These are phyloP conservation scores for Actinomucor elegans DNA, from an alignment of 371 early-diverging fungal species.

Conservation along the genomic window DNA sequence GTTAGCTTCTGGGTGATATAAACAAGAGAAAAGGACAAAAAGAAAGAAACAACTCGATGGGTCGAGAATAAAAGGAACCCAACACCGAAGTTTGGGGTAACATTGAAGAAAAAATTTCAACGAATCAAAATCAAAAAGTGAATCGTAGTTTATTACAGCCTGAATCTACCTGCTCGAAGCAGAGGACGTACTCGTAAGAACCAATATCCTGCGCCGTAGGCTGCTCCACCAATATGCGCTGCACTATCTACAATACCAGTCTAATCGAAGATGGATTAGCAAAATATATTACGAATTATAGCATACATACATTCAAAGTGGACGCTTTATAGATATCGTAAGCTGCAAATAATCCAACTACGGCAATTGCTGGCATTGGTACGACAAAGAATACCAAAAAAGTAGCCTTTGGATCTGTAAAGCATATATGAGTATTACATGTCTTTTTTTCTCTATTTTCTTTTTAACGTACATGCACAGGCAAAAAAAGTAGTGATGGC, in stretches of 20 bases:
- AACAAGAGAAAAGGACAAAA: neutral
- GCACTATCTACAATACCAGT: slow-evolving; percentile 55
- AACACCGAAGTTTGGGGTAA: slow-evolving; percentile 14
- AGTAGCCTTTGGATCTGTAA: slow-evolving; percentile 39
- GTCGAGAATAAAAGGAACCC: slow-evolving; percentile 6
- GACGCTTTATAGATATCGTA: slow-evolving; percentile 44
- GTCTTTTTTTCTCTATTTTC: no score
- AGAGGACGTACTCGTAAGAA: slow-evolving; percentile 49
- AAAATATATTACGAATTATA: neutral
- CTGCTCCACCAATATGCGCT: slow-evolving; percentile 57
- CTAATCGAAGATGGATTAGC: slow-evolving; percentile 7
- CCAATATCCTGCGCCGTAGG: slow-evolving; percentile 59
- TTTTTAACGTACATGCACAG: slow-evolving; percentile 42
- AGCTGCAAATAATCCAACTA: slow-evolving; percentile 45
- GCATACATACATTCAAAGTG: slow-evolving; percentile 30
- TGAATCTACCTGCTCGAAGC: slow-evolving; percentile 34
- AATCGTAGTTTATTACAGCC: slow-evolving; percentile 1
- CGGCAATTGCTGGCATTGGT: slow-evolving; percentile 57
- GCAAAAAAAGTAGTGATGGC: slow-evolving; percentile 50
- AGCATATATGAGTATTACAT: no score
- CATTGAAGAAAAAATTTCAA: neutral
- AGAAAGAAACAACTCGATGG: neutral
- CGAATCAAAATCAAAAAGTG: slow-evolving; percentile 5
- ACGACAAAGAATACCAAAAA: slow-evolving; percentile 59
- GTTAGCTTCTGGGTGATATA: neutral